These are phyloP conservation scores for Leccinum variicolor DNA, from an alignment of 768 basidiomycete genomes.

Conservation along the genomic window DNA sequence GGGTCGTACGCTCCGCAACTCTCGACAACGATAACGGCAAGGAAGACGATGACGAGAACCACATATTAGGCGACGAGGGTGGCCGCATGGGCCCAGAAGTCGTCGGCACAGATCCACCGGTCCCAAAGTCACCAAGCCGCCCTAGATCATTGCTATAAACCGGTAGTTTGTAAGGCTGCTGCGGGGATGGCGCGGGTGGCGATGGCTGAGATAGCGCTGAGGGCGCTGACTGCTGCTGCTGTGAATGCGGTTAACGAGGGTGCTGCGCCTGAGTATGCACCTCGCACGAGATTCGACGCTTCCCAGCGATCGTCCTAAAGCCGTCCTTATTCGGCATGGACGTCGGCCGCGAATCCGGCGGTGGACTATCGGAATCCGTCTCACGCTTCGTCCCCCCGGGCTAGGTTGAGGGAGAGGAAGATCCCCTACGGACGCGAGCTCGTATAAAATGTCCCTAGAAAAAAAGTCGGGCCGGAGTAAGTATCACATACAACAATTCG, in stretches of 20 bases:
- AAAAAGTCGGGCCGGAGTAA: background rate
- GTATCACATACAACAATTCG: background rate
- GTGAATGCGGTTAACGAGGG: slow-evolving; percentile 1
- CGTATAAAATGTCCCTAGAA: slow-evolving; percentile 67
- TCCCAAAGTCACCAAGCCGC: slow-evolving; percentile 31
- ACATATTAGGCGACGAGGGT: slow-evolving; percentile 9
- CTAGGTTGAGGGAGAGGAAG: slow-evolving; percentile 61
- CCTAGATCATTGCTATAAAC: slow-evolving; percentile 59
- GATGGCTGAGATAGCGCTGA: background rate
- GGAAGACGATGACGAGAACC: slow-evolving; percentile 15
- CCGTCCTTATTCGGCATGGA: slow-evolving; percentile 11
- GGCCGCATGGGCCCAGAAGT: slow-evolving; percentile 4
- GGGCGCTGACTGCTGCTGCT: background rate
- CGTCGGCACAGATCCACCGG: background rate
- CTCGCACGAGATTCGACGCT: slow-evolving; percentile 33
- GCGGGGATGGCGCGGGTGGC: background rate
- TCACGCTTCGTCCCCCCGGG: slow-evolving; percentile 59
- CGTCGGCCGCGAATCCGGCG: slow-evolving; percentile 1
- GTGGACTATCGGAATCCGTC: slow-evolving; percentile 52
- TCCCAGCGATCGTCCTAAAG: slow-evolving; percentile 32
- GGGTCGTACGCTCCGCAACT: background rate
- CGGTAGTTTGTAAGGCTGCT: slow-evolving; percentile 39
- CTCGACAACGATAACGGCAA: background rate
- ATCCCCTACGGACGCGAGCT: slow-evolving; percentile 68
- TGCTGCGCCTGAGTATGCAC: slow-evolving; percentile 12